Evolutionary conservation across 2,329 filamentous ascomycete species (phyloP), one percentile per base, ranked within the genome.

Genomic region (Fusarium austroafricanum): DNA sequence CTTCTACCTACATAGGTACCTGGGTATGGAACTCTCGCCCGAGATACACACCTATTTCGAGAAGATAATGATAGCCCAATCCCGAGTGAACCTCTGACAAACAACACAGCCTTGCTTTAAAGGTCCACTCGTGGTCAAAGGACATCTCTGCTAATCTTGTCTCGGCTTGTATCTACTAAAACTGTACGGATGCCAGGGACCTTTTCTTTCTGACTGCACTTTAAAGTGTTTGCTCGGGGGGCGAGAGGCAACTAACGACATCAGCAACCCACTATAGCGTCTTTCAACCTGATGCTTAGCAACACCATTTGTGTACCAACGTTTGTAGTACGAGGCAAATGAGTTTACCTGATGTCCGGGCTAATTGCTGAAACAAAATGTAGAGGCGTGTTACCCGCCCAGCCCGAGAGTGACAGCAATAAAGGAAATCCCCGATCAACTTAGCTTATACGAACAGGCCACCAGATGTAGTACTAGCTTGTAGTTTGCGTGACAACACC

Each of bases 401-500:
- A 61, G 50, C 40, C 54, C 42, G 28, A 40, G 37, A 47, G 51
- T 45, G 21, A 52, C 42, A 39, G 38, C 20, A 18, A 20, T 26
- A 21, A 21, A 49, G 35, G 42, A 66, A 65, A 61, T 31, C 65
- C 45, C 53, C 53, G 49, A 52, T 35, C 55, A 29, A 21, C 28
- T 43, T 26, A 26, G 26, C 10, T 49, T 52, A 37, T 60, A 38
- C 28, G 18, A 45, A 33, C 23, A 39, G 28, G 20, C 29, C 46
- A 49, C 29, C 44, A 31, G 46, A n/a, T 43, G 28, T 23, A 55
- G 39, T 23, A 44, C 20, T 45, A 44, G 26, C 42, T 45, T 39
- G 31, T 23, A 42, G 33, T 52, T 40, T 65, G 65, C 31, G 49
- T 55, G 45, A 68, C 64, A 17, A 46, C 44, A 43, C 42, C 37